Evolutionary conservation across 2,329 filamentous ascomycete genomes (phyloP).

Genomic region (Fonsecaea multimorphosa): DNA sequence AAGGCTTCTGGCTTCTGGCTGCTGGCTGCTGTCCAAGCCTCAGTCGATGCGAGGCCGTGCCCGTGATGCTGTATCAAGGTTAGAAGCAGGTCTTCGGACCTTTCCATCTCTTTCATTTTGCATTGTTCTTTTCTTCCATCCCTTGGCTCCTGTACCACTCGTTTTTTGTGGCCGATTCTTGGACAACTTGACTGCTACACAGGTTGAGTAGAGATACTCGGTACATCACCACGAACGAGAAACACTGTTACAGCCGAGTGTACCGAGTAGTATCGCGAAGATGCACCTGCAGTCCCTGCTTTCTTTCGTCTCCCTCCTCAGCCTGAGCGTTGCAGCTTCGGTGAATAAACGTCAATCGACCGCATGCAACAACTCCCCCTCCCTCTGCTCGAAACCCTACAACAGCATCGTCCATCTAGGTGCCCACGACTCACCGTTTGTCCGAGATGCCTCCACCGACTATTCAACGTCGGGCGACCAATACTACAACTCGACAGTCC

Average conservation of each 20-base stretch:
- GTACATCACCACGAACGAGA: background rate
- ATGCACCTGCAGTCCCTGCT: constrained; percentile 25
- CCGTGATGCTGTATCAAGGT: constrained; percentile 7
- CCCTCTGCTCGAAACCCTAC: constrained; percentile 73
- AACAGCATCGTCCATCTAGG: constrained; percentile 79
- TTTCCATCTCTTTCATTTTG: constrained; percentile 4
- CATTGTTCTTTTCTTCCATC: background rate
- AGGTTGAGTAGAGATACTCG: background rate
- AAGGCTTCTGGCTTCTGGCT: background rate
- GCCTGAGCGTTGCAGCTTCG: constrained; percentile 24
- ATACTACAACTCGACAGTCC: constrained; percentile 70
- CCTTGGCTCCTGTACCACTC: background rate
- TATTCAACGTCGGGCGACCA: constrained; percentile 74
- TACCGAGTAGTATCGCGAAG: background rate
- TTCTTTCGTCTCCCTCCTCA: constrained; percentile 27
- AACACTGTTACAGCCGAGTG: background rate
- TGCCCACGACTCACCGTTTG: constrained; percentile 75
- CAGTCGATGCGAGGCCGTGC: constrained; percentile 6
- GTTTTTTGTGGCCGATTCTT: background rate
- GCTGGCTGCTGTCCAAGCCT: constrained; percentile 5
- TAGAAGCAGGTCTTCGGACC: constrained; percentile 12
- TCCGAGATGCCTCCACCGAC: constrained; percentile 67
- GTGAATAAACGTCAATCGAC: constrained; percentile 39
- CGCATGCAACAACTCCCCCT: constrained; percentile 81
- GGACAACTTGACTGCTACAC: constrained; percentile 4